Evolutionary conservation across 2,329 filamentous ascomycete species (phyloP).

Genomic region (Xylaria multiplex): DNA sequence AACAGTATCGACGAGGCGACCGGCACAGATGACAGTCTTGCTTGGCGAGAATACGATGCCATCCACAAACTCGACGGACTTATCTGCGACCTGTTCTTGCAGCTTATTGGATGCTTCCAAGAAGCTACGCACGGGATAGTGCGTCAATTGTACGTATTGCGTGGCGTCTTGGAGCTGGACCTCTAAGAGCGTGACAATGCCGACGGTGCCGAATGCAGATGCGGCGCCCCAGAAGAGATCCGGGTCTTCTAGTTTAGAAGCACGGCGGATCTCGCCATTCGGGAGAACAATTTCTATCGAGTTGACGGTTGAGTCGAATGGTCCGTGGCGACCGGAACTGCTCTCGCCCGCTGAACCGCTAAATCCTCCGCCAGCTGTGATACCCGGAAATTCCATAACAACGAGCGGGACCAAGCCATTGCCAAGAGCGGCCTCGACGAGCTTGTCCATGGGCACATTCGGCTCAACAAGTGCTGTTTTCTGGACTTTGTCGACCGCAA

Average conservation of each 20-base stretch:
- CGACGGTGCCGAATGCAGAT: slow-evolving; percentile 72
- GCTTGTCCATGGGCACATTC: slow-evolving; percentile 73
- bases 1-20: slow-evolving; percentile 62
- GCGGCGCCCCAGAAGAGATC: slow-evolving; percentile 74
- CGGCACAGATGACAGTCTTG: slow-evolving; percentile 69
- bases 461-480: slow-evolving; percentile 74
- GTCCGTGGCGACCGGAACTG: slow-evolving; percentile 73
- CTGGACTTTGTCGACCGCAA: slow-evolving; percentile 64
- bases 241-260: slow-evolving; percentile 62
- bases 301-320: slow-evolving; percentile 70
- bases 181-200: slow-evolving; percentile 72
- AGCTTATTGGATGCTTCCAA: slow-evolving; percentile 56
- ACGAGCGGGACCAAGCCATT: slow-evolving; percentile 70
- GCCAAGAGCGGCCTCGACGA: slow-evolving; percentile 67
- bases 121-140: slow-evolving; percentile 58
- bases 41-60: slow-evolving; percentile 70
- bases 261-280: slow-evolving; percentile 65
- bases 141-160: slow-evolving; percentile 67
- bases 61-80: slow-evolving; percentile 71
- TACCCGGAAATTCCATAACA: slow-evolving; percentile 78
- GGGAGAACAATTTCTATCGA: slow-evolving; percentile 73
- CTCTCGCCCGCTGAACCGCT: slow-evolving; percentile 75
- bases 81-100: slow-evolving; percentile 54
- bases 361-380: slow-evolving; percentile 75
- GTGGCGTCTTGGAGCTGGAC: slow-evolving; percentile 66